Percentiles rank a stretch among this genome's conserved stretches.
These are phyloP conservation scores for Oldenlandia corymbosa DNA, from an alignment of 257 asterid genomes.

Conservation along the genomic window DNA sequence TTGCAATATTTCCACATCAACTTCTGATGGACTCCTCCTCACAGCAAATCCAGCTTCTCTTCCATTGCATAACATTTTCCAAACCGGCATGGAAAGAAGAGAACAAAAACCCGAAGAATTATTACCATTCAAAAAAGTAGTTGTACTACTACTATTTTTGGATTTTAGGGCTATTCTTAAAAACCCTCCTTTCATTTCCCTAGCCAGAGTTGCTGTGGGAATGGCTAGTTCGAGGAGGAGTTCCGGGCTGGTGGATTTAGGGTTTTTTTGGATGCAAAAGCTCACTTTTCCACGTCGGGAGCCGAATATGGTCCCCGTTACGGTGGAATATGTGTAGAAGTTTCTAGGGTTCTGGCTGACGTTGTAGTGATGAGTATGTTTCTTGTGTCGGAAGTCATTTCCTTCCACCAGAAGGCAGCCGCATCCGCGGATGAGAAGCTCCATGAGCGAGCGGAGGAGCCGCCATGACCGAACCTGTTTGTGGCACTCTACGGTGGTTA, in stretches of 20 bases:
- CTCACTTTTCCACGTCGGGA: constrained; percentile 47
- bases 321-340: constrained; percentile 19
- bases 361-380: constrained; percentile 4
- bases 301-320: constrained; percentile 48
- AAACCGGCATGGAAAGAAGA: constrained; percentile 39
- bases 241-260: constrained; percentile 34
- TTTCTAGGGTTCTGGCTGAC: constrained; percentile 1
- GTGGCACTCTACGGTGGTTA: constrained; percentile 54
- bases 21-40: constrained; percentile 29
- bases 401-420: constrained; percentile 39
- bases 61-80: constrained; percentile 59
- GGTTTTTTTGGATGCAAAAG: constrained; percentile 51
- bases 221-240: constrained; percentile 56
- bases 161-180: constrained; percentile 47
- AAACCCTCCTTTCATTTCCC: constrained; percentile 55
- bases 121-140: too few relatives aligned
- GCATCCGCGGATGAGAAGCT: constrained; percentile 58
- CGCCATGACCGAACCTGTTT: constrained; percentile 68
- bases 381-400: constrained; percentile 16
- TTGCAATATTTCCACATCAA: constrained; percentile 34
- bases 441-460: constrained; percentile 50
- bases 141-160: background rate
- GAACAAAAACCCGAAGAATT: constrained; percentile 5
- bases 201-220: constrained; percentile 47
- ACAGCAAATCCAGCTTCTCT: constrained; percentile 47